Evolutionary conservation across 176 grass and related monocot species (phyloP).

Genomic region (Eremochloa ophiuroides): DNA sequence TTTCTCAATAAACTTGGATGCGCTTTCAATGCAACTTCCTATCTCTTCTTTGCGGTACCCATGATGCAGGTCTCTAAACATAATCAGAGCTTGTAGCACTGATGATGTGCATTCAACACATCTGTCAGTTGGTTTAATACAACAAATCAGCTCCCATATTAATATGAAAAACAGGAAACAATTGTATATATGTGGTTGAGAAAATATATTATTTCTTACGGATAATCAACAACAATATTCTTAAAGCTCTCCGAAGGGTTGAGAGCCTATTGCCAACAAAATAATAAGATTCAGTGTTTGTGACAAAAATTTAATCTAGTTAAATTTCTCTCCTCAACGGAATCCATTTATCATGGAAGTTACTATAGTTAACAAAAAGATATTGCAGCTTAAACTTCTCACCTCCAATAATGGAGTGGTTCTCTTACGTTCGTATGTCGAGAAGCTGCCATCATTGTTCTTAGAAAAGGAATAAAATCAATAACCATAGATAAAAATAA

Average conservation of each 20-base stretch:
- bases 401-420: slow-evolving; percentile 51
- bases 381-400: background rate
- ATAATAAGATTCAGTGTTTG: too few relatives aligned
- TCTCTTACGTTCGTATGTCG: background rate
- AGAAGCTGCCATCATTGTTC: slow-evolving; percentile 42
- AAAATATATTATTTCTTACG: slow-evolving; percentile 20
- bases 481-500: background rate
- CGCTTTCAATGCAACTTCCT: slow-evolving; percentile 32
- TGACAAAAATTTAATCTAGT: background rate
- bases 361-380: background rate
- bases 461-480: background rate
- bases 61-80: slow-evolving; percentile 41
- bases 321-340: background rate
- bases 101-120: slow-evolving; percentile 59
- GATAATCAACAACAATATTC: slow-evolving; percentile 37
- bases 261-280: slow-evolving; percentile 24
- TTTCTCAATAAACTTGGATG: slow-evolving; percentile 38
- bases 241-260: too few relatives aligned
- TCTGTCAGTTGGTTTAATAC: slow-evolving; percentile 13
- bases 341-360: background rate
- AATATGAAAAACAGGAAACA: background rate
- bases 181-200: background rate
- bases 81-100: slow-evolving; percentile 34
- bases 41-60: slow-evolving; percentile 45
- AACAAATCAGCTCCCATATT: background rate